These are phyloP conservation scores for Akebia trifoliata DNA, from an alignment of 164 flowering plant genomes.

Conservation along the genomic window DNA sequence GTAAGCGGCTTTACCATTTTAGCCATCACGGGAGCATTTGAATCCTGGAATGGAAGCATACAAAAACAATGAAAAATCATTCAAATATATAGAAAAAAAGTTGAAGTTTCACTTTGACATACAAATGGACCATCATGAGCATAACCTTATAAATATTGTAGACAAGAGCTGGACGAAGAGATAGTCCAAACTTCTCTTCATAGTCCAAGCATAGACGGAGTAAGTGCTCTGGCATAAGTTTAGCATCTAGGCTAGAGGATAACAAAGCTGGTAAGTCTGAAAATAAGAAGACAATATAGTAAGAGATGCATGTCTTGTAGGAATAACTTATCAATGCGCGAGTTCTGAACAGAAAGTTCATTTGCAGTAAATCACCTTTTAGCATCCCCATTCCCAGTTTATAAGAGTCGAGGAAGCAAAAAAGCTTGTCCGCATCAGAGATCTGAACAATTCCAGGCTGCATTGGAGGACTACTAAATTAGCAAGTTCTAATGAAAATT, in stretches of 20 bases:
- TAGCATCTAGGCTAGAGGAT: constrained; percentile 52
- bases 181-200: constrained; percentile 32
- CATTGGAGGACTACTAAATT: constrained; percentile 11
- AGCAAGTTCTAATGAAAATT: not conserved
- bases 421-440: constrained; percentile 45
- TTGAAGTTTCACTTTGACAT: not conserved
- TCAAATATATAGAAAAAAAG: not conserved
- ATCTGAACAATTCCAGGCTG: constrained; percentile 48
- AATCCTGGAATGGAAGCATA: constrained; percentile 40
- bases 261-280: constrained; percentile 45
- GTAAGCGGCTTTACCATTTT: constrained; percentile 58
- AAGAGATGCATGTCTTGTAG: not conserved
- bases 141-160: constrained; percentile 82
- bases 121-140: not conserved
- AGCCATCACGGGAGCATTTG: constrained; percentile 60
- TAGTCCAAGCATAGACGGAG: constrained; percentile 63
- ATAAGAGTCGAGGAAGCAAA: constrained; percentile 59
- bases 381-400: constrained; percentile 44
- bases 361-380: constrained; percentile 36
- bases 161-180: constrained; percentile 16
- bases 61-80: not conserved
- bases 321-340: not conserved
- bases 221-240: constrained; percentile 66
- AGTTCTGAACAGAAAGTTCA: not conserved
- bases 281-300: constrained; percentile 12